Base-by-base conservation (phyloP, 495 filamentous ascomycete genomes). In the Penicillium ucsense region DNA sequence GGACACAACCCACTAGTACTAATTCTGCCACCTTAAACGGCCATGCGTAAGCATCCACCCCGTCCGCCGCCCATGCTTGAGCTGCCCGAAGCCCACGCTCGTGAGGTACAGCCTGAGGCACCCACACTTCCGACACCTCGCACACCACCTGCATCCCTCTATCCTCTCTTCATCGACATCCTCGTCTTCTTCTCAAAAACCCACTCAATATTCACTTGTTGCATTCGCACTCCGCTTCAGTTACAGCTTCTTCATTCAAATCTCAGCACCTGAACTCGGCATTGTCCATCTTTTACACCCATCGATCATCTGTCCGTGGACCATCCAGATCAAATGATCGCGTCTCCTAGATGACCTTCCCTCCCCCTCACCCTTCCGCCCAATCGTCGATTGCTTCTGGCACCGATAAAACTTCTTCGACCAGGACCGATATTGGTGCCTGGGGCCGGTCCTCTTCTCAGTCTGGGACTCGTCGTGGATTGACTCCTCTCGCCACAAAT, bases 321-420 rank as follows among this genome's bases (percentile, higher is more conserved):
- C 50, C 59, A 60, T 53, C 59, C 63, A 67, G 66, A 70, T 73
- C 75, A 74, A 77, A 77, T 78, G 75, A 73, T 75, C 66, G 70
- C 66, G 68, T 73, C 73, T 76, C 75, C 74, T 79, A 78, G 75
- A 80, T 80, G 77, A 80, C 69, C 74, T 77, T 75, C 71, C 75
- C 73, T 74, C 71, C 75, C 69, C 74, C 76, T 71, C 71, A 72
- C 65, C 73, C 75, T 75, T 73, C 71, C 70, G 70, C 75, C 68
- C 74, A 76, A 69, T 75, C 80, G 70, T 78, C 77, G 66, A 79
- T 72, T 71, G 72, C 72, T 75, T 73, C 76, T 68, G 71, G 71
- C 71, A 70, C 72, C 62, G 72, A 74, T 64, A 77, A 71, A 62
- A 65, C 71, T 58, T 71, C 76, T 51, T 74, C 75, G 67, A 67